Evolutionary conservation across 192 early-diverging fungal species (phyloP).

Genomic region (Thamnidium elegans): DNA sequence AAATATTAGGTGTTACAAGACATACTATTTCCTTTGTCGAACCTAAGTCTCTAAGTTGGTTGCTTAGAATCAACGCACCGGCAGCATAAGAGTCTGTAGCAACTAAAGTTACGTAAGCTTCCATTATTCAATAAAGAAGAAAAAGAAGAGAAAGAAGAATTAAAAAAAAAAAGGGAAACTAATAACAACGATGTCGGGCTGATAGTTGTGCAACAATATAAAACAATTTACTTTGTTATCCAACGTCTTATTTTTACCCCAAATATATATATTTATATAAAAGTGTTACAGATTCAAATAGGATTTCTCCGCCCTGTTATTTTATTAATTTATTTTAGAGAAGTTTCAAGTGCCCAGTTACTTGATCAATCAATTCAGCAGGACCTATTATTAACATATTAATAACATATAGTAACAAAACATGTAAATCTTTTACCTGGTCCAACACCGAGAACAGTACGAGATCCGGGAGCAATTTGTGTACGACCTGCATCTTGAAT

Average conservation of each 20-base stretch:
- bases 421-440: constrained; percentile 55
- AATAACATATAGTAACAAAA: not conserved
- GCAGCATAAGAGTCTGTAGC: constrained; percentile 83
- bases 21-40: constrained; percentile 64
- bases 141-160: not conserved
- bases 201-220: no score
- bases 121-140: constrained; percentile 20
- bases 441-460: constrained; percentile 92
- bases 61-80: constrained; percentile 77
- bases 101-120: constrained; percentile 84
- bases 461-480: constrained; percentile 87
- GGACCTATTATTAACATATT: constrained; percentile 27
- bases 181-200: not conserved
- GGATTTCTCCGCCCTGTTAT: no score
- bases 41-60: constrained; percentile 66
- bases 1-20: constrained; percentile 65
- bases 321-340: constrained; percentile 17
- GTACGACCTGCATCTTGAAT: constrained; percentile 93
- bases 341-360: constrained; percentile 42
- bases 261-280: no score
- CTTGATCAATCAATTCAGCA: constrained; percentile 35
- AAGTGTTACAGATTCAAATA: no score
- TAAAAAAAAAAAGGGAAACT: not conserved
- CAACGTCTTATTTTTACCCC: no score
- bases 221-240: no score